Evolutionary conservation across 2,329 filamentous ascomycete species (phyloP).

Genomic region (Davidsoniella neocaledoniae): DNA sequence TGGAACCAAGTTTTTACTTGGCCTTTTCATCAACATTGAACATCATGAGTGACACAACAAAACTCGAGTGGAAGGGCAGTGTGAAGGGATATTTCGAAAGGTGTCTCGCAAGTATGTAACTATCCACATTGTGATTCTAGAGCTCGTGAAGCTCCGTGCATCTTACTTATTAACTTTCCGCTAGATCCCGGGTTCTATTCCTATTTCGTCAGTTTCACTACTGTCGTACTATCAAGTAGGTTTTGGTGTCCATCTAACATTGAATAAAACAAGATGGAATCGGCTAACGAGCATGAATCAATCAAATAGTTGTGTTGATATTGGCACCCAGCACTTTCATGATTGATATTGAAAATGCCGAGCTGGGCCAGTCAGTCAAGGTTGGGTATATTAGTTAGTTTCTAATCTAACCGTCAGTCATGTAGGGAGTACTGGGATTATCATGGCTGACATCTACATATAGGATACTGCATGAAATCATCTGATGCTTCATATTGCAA

Average conservation of each 20-base stretch:
- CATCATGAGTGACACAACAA: no score
- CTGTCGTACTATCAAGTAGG: conserved; percentile 5
- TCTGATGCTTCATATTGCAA: background rate
- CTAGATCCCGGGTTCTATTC: conserved; percentile 6
- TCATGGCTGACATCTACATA: background rate
- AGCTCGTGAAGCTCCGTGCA: background rate
- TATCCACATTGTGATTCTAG: background rate
- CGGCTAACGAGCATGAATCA: no score
- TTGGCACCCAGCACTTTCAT: no score
- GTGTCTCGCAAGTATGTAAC: conserved; percentile 3
- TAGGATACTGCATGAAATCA: conserved; percentile 3
- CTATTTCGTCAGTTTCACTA: conserved; percentile 2
- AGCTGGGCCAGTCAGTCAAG: background rate
- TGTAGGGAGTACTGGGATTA: no score
- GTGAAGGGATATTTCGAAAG: background rate
- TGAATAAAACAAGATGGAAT: background rate
- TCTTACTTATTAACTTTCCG: background rate
- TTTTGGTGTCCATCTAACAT: background rate
- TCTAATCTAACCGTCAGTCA: background rate
- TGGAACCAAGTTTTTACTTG: no score
- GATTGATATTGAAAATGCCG: background rate
- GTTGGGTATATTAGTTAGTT: conserved; percentile 6
- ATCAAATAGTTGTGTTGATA: no score
- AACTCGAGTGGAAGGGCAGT: background rate
- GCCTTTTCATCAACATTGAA: no score